phyloP scores from a whole-genome alignment of 1,139 yeast species.

The Yamadazyma siamensis region DNA sequence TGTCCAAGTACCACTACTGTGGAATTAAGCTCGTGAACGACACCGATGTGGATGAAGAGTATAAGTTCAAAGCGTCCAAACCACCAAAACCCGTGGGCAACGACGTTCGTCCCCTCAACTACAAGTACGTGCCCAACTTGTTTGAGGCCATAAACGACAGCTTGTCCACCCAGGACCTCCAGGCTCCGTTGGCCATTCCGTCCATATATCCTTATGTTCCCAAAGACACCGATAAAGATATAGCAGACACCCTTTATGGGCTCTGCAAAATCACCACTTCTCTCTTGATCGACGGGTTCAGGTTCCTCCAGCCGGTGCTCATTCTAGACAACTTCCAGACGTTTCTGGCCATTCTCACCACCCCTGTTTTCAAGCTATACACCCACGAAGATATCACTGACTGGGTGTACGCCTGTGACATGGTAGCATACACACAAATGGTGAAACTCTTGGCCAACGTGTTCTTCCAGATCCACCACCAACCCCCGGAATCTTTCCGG shows the following conservation, averaged over 20 bases:
- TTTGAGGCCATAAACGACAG: conserved; percentile 26
- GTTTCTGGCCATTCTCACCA: conserved; percentile 59
- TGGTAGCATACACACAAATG: conserved; percentile 57
- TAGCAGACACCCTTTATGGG: conserved; percentile 58
- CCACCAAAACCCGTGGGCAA: not conserved
- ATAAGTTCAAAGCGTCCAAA: conserved; percentile 1
- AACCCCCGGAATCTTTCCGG: not conserved
- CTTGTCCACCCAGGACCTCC: conserved; percentile 20
- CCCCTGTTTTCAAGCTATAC: conserved; percentile 63
- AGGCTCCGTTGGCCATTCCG: conserved; percentile 44
- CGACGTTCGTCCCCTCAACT: conserved; percentile 3
- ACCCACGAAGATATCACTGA: conserved; percentile 45
- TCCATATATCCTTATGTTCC: conserved; percentile 51
- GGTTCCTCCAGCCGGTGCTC: conserved; percentile 66
- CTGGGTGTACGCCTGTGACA: conserved; percentile 71
- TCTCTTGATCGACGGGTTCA: conserved; percentile 58
- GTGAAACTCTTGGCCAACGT: conserved; percentile 51
- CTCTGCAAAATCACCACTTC: conserved; percentile 63
- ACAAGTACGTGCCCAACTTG: conserved; percentile 35
- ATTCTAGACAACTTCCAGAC: conserved; percentile 51
- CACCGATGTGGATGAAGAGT: conserved; percentile 7
- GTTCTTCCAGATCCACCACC: conserved; percentile 2
- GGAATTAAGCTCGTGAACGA: conserved; percentile 61
- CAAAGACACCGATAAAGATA: conserved; percentile 49
- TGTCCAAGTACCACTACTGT: conserved; percentile 87